phyloP scores from a whole-genome alignment of 257 asterid species.

The Petunia axillaris region DNA sequence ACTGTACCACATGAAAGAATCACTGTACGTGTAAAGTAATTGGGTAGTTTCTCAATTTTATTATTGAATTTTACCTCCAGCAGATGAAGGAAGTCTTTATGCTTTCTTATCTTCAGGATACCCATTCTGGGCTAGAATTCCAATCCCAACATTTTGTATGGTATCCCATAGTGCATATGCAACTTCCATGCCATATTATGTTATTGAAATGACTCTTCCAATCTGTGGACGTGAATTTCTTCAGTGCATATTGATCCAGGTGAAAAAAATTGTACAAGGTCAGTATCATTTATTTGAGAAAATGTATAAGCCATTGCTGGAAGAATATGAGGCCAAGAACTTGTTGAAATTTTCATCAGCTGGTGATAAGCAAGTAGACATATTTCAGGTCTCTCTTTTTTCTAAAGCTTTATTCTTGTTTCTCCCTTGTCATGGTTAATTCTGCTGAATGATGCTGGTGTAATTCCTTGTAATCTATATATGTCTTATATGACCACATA shows the following conservation, averaged over 20 bases:
- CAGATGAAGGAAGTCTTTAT: background rate
- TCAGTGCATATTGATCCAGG: conserved; percentile 40
- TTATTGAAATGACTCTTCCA: conserved; percentile 3
- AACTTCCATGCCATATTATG: background rate
- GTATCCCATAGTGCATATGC: background rate
- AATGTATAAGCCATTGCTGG: conserved; percentile 65
- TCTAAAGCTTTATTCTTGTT: conserved; percentile 19
- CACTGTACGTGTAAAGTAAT: background rate
- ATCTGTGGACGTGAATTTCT: background rate
- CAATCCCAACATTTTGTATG: background rate
- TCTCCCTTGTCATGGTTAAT: conserved; percentile 3
- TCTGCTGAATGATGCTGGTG: conserved; percentile 11
- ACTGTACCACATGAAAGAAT: background rate
- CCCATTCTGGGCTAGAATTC: background rate
- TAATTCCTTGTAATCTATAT: background rate
- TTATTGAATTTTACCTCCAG: background rate
- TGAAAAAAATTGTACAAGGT: conserved; percentile 79
- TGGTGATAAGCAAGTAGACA: conserved; percentile 46
- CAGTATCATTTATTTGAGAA: conserved; percentile 64
- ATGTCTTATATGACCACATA: background rate
- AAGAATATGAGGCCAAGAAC: conserved; percentile 64
- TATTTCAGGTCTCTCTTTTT: conserved; percentile 61
- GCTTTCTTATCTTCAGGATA: background rate
- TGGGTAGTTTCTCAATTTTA: conserved; percentile 21
- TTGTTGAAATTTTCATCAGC: conserved; percentile 59